These are phyloP conservation scores for Hypoxylon sp. DNA, from an alignment of 2,329 filamentous ascomycete species.

Conservation along the genomic window DNA sequence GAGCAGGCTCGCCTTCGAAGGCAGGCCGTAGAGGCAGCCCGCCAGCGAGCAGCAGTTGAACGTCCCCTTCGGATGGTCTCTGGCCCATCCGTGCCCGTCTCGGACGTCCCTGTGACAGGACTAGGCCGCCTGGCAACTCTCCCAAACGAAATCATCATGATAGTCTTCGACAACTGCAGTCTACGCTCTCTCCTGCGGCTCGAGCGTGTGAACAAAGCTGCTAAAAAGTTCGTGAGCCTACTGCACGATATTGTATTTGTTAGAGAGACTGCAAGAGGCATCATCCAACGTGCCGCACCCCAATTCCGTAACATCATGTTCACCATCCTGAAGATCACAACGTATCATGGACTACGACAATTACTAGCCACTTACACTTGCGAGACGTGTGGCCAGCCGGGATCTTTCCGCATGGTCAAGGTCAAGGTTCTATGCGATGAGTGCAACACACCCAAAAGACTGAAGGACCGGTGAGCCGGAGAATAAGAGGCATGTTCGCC, in stretches of 20 bases:
- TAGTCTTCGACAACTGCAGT: constrained; percentile 42
- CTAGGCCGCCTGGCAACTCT: constrained; percentile 40
- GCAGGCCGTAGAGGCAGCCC: constrained; percentile 21
- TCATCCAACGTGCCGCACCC: constrained; percentile 35
- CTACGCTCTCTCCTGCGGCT: constrained; percentile 41
- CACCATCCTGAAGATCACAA: constrained; percentile 40
- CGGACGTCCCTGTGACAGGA: constrained; percentile 27
- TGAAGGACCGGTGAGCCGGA: background rate
- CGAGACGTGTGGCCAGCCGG: constrained; percentile 37
- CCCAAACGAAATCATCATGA: constrained; percentile 46
- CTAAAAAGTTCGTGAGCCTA: constrained; percentile 23
- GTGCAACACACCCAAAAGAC: constrained; percentile 24
- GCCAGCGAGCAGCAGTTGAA: constrained; percentile 27
- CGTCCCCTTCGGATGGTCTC: constrained; percentile 33
- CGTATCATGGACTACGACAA: constrained; percentile 36
- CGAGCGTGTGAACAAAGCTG: constrained; percentile 39
- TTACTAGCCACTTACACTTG: constrained; percentile 38
- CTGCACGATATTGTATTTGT: constrained; percentile 37
- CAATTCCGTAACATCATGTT: constrained; percentile 39
- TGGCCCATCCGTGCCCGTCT: background rate
- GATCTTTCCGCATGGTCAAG: constrained; percentile 39
- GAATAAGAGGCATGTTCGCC: background rate
- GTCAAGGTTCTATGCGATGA: constrained; percentile 45
- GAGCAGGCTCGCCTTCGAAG: constrained; percentile 25
- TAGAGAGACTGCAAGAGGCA: constrained; percentile 32